Conservation (phyloP, 1,139 yeast species). For the Insectozyma bohioensis region DNA sequence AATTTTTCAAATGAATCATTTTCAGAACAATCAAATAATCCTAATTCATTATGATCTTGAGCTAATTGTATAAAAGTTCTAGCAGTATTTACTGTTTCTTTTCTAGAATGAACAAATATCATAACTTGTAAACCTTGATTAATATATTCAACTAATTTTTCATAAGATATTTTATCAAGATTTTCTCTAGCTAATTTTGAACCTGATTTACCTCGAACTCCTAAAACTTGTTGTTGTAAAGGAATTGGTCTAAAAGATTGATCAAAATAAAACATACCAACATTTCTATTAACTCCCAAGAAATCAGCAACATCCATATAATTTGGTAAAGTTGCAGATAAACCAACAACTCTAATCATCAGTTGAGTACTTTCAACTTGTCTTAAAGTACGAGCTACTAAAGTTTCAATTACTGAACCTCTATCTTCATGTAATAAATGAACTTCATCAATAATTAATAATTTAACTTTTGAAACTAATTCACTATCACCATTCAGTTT, state of each 20-base stretch:
- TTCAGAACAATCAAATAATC: constrained; percentile 62
- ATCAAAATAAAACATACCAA: constrained; percentile 93
- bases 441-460: constrained; percentile 92
- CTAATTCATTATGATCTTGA: constrained; percentile 53
- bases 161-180: constrained; percentile 74
- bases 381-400: constrained; percentile 91
- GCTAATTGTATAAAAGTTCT: constrained; percentile 72
- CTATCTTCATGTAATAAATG: constrained; percentile 96
- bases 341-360: constrained; percentile 93
- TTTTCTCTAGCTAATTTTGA: constrained; percentile 70
- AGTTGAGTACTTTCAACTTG: constrained; percentile 93
- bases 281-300: constrained; percentile 82
- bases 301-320: constrained; percentile 95
- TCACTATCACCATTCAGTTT: constrained; percentile 86
- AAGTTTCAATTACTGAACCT: constrained; percentile 94
- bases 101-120: constrained; percentile 96
- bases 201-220: constrained; percentile 81
- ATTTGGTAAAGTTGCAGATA: constrained; percentile 95
- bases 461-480: constrained; percentile 77
- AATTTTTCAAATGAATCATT: constrained; percentile 46
- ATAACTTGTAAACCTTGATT: constrained; percentile 82
- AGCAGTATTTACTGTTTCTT: constrained; percentile 86
- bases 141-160: constrained; percentile 68
- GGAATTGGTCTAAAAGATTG: constrained; percentile 95
- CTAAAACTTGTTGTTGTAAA: constrained; percentile 80